A percentile compares a stretch with the other conserved stretches of the same genome.
phyloP scores from a whole-genome alignment of 2,329 filamentous ascomycete genomes.

The Ophiocordyceps australis region DNA sequence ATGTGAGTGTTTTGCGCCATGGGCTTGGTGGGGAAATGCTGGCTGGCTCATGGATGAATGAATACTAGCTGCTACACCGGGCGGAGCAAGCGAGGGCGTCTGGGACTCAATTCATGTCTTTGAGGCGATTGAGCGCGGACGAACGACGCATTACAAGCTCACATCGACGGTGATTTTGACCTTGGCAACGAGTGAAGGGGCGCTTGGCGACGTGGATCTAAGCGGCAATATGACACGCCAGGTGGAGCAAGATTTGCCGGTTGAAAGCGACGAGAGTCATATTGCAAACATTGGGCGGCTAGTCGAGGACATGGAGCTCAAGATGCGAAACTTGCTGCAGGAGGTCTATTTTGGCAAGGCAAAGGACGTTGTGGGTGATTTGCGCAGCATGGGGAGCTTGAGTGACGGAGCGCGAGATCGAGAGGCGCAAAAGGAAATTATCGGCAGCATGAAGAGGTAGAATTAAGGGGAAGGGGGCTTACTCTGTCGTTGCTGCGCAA shows the following conservation, averaged over 20 bases:
- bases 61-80: constrained; percentile 50
- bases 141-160: constrained; percentile 90
- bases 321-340: constrained; percentile 95
- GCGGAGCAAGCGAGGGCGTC: constrained; percentile 52
- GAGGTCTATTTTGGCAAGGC: constrained; percentile 99
- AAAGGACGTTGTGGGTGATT: constrained; percentile 91
- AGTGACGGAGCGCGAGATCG: constrained; percentile 73
- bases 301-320: constrained; percentile 98
- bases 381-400: constrained; percentile 70
- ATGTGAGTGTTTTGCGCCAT: constrained; percentile 28
- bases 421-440: constrained; percentile 77
- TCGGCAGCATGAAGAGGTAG: constrained; percentile 40
- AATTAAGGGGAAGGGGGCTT: too few species aligned
- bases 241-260: constrained; percentile 77
- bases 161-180: constrained; percentile 93
- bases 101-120: constrained; percentile 99
- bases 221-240: constrained; percentile 97
- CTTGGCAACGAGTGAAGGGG: constrained; percentile 40
- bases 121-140: constrained; percentile 82
- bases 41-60: not conserved
- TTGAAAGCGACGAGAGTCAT: constrained; percentile 82
- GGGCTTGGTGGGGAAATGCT: not conserved
- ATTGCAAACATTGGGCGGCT: constrained; percentile 87
- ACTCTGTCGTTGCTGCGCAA: too few species aligned
- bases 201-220: constrained; percentile 73